Evolutionary conservation across 202 grass and related monocot genomes (phyloP), one percentile per base, ranked within the genome.

Genomic region (Zoysia matrella): DNA sequence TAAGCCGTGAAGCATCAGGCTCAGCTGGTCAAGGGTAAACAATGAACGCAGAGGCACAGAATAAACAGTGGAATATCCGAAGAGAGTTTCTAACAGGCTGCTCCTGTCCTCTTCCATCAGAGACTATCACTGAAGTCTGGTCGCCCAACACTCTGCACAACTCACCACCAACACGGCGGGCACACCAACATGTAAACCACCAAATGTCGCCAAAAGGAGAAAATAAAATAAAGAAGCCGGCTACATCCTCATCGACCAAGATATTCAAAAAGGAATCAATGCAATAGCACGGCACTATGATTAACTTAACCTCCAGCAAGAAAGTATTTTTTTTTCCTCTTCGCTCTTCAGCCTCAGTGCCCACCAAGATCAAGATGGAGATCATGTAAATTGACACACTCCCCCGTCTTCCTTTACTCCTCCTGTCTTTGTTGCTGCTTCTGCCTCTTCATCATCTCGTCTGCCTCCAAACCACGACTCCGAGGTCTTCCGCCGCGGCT

Each of bases 231-330:
- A 57, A 78, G 49, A 73, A 16, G 65, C 53, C 55, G n/a, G 73
- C 56, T 40, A 18, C 71, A 46, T 47, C 76, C 43, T 84, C 56
- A 54, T 45, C 7, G 62, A 71, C 82, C 45, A 50, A 36, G 77
- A 85, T 88, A 66, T 85, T 81, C 76, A 89, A 89, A 89, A 72
- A 49, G 82, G 76, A 69, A 70, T 69, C 65, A 71, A 80, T 52
- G 82, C 18, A 65, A 77, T 42, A 84, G 73, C 70, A 2, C 11
- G 48, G 62, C 41, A 11, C 67, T 72, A 64, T 72, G 12, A 56
- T 65, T 54, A 73, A 47, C 6, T 58, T 7, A 18, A 58, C 22
- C 8, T 36, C 30, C 30, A 36, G 30, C 30, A 36, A 36, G 30
- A 36, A 57, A 50, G 75, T 7, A 18, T 60, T 2, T 58, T 11